Conservation (phyloP, 345 rosid species). For the Syzygium grande region DNA sequence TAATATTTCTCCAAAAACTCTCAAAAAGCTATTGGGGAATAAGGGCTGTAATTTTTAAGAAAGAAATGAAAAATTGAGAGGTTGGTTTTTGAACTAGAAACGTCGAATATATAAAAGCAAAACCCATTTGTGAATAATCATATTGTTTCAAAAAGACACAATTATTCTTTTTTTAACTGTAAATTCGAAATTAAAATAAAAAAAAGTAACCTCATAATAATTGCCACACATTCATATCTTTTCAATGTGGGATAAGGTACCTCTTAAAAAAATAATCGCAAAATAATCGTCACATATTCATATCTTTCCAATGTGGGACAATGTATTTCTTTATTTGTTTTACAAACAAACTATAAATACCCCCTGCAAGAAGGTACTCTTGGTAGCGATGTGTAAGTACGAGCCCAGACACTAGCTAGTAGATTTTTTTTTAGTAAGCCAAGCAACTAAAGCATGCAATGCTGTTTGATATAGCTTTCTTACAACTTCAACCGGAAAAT, state of each 20-base stretch:
- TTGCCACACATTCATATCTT: not conserved
- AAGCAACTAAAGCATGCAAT: not conserved
- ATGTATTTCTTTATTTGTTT: not conserved
- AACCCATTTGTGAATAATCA: not conserved
- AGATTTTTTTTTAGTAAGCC: not conserved
- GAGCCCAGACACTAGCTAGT: not conserved
- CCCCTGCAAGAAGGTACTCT: not conserved
- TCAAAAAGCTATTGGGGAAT: rapidly evolving
- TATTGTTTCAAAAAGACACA: not conserved
- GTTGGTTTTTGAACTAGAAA: not conserved
- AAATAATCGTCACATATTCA: not conserved
- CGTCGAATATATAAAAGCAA: rapidly evolving
- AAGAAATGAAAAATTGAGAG: too few species aligned
- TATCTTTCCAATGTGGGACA: not conserved
- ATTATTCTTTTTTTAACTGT: not conserved
- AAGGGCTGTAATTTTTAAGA: not conserved
- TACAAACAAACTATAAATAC: not conserved
- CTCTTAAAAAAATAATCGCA: too few species aligned
- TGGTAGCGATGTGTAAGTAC: not conserved
- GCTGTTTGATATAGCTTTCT: not conserved
- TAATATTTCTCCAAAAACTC: rapidly evolving
- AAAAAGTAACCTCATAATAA: too few species aligned
- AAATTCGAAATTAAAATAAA: not conserved
- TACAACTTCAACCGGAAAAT: not conserved
- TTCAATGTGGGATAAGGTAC: not conserved